Evolutionary conservation across 495 filamentous ascomycete species (phyloP).

Genomic region (Entonaema liquescens): DNA sequence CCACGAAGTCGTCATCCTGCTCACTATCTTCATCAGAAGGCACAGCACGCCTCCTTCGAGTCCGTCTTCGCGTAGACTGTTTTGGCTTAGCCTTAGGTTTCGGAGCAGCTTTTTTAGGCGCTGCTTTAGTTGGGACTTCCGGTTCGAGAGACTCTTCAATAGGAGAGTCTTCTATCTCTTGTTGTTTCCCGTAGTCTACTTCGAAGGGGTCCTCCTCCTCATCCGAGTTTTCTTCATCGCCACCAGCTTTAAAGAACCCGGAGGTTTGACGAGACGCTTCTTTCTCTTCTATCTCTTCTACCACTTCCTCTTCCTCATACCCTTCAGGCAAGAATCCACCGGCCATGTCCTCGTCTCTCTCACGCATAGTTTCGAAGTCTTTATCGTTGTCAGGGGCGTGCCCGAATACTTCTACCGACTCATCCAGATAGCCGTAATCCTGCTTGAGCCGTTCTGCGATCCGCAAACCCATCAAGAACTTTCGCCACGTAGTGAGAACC

Average conservation of each 20-base stretch:
- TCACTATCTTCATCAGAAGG: conserved; percentile 40
- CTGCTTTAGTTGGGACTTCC: conserved; percentile 15
- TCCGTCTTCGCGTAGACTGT: conserved; percentile 39
- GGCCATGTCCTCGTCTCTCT: conserved; percentile 56
- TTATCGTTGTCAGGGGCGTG: conserved; percentile 41
- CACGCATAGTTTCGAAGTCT: conserved; percentile 35
- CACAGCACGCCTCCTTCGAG: conserved; percentile 31
- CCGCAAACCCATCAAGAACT: conserved; percentile 83
- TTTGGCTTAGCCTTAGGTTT: conserved; percentile 41
- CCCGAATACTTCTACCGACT: conserved; percentile 53
- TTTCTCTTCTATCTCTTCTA: conserved; percentile 28
- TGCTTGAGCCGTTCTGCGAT: conserved; percentile 80
- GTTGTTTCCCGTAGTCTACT: conserved; percentile 40
- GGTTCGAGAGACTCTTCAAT: conserved; percentile 12
- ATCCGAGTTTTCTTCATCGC: conserved; percentile 49
- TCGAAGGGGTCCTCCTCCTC: conserved; percentile 45
- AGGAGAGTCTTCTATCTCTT: conserved; percentile 5
- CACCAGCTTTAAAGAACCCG: conserved; percentile 50
- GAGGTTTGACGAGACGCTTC: conserved; percentile 46
- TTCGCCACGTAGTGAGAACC: conserved; percentile 82
- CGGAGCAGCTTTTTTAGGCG: conserved; percentile 34
- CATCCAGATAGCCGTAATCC: conserved; percentile 73
- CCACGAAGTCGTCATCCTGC: conserved; percentile 27
- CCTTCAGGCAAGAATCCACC: conserved; percentile 67
- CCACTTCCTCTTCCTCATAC: conserved; percentile 51